Evolutionary conservation across 2,329 filamentous ascomycete genomes (phyloP), one percentile per base, ranked within the genome.

Genomic region (Curvularia spicifera): DNA sequence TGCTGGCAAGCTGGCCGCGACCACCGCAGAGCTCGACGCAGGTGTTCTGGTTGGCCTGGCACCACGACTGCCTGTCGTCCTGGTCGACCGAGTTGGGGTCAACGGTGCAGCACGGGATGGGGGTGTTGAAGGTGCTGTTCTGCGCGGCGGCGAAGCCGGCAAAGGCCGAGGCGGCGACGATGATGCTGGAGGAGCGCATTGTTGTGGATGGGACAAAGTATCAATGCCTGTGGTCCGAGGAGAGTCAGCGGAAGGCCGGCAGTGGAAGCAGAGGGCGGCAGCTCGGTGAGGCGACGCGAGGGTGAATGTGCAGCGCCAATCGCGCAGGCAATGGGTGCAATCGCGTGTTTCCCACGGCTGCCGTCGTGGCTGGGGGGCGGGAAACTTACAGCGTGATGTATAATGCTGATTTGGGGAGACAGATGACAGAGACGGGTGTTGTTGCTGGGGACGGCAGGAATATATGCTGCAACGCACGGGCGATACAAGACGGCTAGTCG

Each of bases 11-110:
- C 18, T 71, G 70, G 61, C 81, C 73, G 53, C 68, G 67, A 57
- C 72, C 81, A 61, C 80, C 80, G 77, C 87, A 90, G 63, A 89
- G 80, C 57, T 81, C 72, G 15, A 84, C 84, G 78, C 87, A 90
- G 44, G 81, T 82, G 76, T 86, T 86, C 60, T 77, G 76, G 78
- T 89, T 79, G 62, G 81, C 84, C 53, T 76, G 73, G 72, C 87
- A 90, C 86, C 86, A 89, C 56, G 77, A 64, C 70, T 75, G 64
- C 63, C 77, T 77, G 24, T 71, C 65, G 42, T 70, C 53, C 2
- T 67, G n/a, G 42, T 72, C 61, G 42, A 86, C 76, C 28, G 65
- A 51, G 67, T 63, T 73, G 52, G 81, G 67, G 61, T 79, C 70
- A 71, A 86, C 80, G 45, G 71, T 72, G 66, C 74, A 76, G 73